Percentiles rank a stretch among this genome's conserved stretches.
Conservation (phyloP, 345 rosid genomes). For the Moricandia moricandioides region DNA sequence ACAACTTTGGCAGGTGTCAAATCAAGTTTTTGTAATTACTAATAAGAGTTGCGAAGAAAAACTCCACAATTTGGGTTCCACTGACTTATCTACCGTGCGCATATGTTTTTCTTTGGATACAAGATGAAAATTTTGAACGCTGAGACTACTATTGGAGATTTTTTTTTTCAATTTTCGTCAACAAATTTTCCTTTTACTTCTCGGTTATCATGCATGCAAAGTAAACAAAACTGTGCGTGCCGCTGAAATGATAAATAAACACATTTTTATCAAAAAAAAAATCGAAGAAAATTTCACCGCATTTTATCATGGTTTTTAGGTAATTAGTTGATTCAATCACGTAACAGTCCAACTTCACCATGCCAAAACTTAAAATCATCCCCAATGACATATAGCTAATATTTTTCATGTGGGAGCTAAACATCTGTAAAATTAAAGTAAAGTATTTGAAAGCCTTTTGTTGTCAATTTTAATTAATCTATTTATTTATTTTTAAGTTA, state of each 20-base stretch:
- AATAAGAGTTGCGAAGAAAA: conserved; percentile 16
- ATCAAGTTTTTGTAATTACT: conserved; percentile 13
- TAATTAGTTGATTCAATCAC: neutral
- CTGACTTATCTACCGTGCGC: conserved; percentile 8
- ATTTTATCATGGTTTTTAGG: neutral
- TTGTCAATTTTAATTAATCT: too few relatives aligned
- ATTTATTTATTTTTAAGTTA: too few relatives aligned
- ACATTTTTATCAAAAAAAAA: neutral
- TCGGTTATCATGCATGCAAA: neutral
- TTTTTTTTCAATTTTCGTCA: neutral
- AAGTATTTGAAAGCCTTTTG: too few relatives aligned
- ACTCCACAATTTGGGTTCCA: conserved; percentile 18
- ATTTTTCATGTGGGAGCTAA: too few relatives aligned
- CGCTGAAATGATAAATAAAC: neutral
- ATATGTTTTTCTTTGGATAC: neutral
- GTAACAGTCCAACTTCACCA: neutral
- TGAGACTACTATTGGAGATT: neutral
- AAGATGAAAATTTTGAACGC: neutral
- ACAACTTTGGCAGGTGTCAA: conserved; percentile 36
- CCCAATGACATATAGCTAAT: too few relatives aligned
- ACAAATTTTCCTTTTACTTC: neutral
- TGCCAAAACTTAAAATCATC: neutral
- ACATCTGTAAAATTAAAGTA: too few relatives aligned
- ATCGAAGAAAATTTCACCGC: neutral
- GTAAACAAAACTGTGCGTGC: neutral